Base-by-base conservation (phyloP, 116 monocot genomes). In the Phalaenopsis hybrid region DNA sequence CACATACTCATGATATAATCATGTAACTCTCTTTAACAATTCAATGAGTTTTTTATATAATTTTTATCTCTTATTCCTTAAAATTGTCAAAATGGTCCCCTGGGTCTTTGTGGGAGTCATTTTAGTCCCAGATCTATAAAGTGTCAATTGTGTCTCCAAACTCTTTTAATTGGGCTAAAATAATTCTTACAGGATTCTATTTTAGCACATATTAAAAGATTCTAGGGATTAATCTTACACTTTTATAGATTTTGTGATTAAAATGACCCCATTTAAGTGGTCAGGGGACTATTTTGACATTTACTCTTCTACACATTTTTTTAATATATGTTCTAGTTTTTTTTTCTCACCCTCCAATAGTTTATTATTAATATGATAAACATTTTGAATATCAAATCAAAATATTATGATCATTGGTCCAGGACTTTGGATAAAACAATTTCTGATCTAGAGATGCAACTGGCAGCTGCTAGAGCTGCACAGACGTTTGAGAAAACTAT, bases 401-500 rank as follows among this genome's bases (percentile, higher is more conserved):
- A 65, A 0, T 23, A 65, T 7, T 65, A 4, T 55, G 16, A 15
- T 55, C 21, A 21, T 65, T 65, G 5, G 12, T 57, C 52, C 75
- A 95, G 95, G 89, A 73, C 80, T 57, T 85, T 95, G 78, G 95
- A 92, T 77, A 89, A 81, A 86, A 89, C 88, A 9, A 91, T 95
- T 77, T 92, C 95, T 59, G 85, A 79, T 50, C 63, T 95, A 41
- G 95, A 95, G 81, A 87, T 85, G 88, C 90, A 91, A 80, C 82
- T 95, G 50, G 91, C 90, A 25, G 80, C 88, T 81, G 92, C 95
- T 63, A 92, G 92, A 87, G 84, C 92, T 86, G 87, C 89, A 52
- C 81, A 87, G 49, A 85, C 46, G 28, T 87, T 79, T 75, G 83
- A 74, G 45, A 72, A 74, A 46, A 65, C 74, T 58, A 58, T 44